A percentile compares a stretch with the other conserved stretches of the same genome.
These are phyloP conservation scores for Ceraceosorus guamensis DNA, from an alignment of 1,284 basidiomycete genomes.

Conservation along the genomic window DNA sequence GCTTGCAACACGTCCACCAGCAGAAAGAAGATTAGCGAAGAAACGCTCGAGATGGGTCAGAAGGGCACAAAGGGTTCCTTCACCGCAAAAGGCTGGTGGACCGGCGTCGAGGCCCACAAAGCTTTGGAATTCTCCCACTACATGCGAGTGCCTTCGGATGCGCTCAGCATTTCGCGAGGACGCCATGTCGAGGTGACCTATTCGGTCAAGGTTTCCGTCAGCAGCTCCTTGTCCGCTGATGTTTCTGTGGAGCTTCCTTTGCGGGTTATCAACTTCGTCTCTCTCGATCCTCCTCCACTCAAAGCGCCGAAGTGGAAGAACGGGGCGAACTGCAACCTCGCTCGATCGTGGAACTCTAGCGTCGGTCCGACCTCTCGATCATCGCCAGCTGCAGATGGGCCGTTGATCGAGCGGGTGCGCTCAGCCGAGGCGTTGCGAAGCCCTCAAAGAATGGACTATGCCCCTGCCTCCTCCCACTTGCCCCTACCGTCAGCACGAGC, in stretches of 20 bases:
- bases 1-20: constrained; percentile 36
- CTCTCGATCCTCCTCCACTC: constrained; percentile 65
- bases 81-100: constrained; percentile 44
- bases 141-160: constrained; percentile 55
- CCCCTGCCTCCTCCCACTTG: not conserved
- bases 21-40: constrained; percentile 39
- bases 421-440: constrained; percentile 37
- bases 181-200: constrained; percentile 75
- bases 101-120: constrained; percentile 31
- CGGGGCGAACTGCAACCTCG: not conserved
- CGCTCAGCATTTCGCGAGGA: constrained; percentile 66
- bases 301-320: constrained; percentile 13
- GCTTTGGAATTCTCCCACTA: constrained; percentile 39
- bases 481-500: not conserved
- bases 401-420: constrained; percentile 34
- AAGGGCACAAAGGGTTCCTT: constrained; percentile 34
- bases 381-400: constrained; percentile 11
- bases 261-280: constrained; percentile 68
- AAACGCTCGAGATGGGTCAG: constrained; percentile 39
- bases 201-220: constrained; percentile 64
- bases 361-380: constrained; percentile 1
- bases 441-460: constrained; percentile 13
- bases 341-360: constrained; percentile 8
- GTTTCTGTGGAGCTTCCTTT: constrained; percentile 65
- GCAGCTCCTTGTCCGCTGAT: constrained; percentile 62